Evolutionary conservation across 208 protist genomes (phyloP).

Genomic region (Crithidia fasciculata): DNA sequence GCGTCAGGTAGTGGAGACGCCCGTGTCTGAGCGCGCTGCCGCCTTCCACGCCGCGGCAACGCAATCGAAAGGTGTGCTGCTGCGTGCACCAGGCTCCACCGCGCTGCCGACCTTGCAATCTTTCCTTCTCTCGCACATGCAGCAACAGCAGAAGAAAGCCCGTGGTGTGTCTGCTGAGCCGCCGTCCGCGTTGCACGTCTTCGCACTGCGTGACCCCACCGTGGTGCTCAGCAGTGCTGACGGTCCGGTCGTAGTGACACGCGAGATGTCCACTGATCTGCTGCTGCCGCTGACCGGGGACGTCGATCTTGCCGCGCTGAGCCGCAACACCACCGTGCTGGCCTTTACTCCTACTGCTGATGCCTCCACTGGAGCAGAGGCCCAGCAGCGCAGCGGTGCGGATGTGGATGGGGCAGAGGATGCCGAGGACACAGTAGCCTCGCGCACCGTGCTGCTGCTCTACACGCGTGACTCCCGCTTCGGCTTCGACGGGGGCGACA

Average conservation of each 20-base stretch:
- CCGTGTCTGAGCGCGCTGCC: constrained; percentile 3
- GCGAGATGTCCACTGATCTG: constrained; percentile 10
- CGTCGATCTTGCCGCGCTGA: not conserved
- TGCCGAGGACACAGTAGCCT: not conserved
- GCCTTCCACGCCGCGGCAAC: constrained; percentile 6
- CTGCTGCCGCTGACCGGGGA: constrained; percentile 7
- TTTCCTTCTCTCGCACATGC: constrained; percentile 12
- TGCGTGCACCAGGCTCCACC: constrained; percentile 13
- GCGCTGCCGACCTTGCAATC: constrained; percentile 5
- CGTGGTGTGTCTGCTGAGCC: not conserved
- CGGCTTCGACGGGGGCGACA: constrained; percentile 9
- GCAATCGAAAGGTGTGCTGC: constrained; percentile 11
- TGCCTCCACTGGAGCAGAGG: too few relatives aligned
- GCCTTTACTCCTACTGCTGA: not conserved
- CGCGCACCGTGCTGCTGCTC: constrained; percentile 24
- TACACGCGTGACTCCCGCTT: constrained; percentile 21
- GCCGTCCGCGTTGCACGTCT: constrained; percentile 16
- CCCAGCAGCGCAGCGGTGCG: too few relatives aligned
- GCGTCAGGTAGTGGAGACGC: constrained; percentile 13
- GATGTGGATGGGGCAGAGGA: too few relatives aligned
- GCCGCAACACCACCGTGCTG: not conserved
- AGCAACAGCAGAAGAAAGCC: not conserved
- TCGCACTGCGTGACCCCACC: constrained; percentile 14
- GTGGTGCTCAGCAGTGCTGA: not conserved
- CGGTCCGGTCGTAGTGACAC: constrained; percentile 9